Conservation (phyloP, 176 grass and related monocot genomes). For the Leersia perrieri region DNA sequence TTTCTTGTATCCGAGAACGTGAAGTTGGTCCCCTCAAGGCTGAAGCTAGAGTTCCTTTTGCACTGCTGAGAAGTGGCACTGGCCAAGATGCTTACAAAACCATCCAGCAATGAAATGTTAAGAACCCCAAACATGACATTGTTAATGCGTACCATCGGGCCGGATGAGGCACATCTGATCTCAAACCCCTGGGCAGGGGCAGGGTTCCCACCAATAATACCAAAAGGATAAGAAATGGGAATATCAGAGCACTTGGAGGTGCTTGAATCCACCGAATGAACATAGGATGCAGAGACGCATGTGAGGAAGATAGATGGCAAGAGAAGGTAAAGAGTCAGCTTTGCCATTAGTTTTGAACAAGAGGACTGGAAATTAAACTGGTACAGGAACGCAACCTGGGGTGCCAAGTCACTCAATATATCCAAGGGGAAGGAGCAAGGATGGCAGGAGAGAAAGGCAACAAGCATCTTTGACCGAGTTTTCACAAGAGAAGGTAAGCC, state of each 20-base stretch:
- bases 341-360: not conserved
- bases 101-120: slow-evolving; percentile 38
- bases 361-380: not conserved
- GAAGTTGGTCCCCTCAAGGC: slow-evolving; percentile 48
- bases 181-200: slow-evolving; percentile 12
- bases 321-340: not conserved
- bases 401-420: not conserved
- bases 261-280: slow-evolving; percentile 10
- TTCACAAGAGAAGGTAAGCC: not conserved
- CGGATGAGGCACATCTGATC: not conserved
- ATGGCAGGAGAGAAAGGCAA: not conserved
- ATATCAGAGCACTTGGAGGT: slow-evolving; percentile 1
- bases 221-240: slow-evolving; percentile 55
- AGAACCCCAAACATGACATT: not conserved
- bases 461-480: not conserved
- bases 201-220: not conserved
- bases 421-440: not conserved
- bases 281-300: not conserved
- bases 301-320: not conserved
- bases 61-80: not conserved
- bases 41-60: not conserved
- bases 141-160: slow-evolving; percentile 13
- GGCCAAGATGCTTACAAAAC: slow-evolving; percentile 35
- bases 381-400: not conserved
- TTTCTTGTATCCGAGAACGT: slow-evolving; percentile 58